Evolutionary conservation across 345 rosid species (phyloP).

Genomic region (thale cress (Arabidopsis thaliana)): DNA sequence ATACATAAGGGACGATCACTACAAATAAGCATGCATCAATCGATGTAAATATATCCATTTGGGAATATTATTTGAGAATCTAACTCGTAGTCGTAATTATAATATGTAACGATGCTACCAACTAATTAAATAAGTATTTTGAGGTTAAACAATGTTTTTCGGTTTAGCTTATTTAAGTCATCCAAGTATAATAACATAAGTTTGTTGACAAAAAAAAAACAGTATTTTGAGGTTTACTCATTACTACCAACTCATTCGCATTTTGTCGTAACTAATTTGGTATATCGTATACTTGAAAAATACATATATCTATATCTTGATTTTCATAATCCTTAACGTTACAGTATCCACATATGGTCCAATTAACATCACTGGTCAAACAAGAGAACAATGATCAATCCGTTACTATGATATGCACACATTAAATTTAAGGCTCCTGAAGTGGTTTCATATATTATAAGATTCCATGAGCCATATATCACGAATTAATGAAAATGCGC

Average conservation of each 20-base stretch:
- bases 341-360: constrained; percentile 15
- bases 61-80: not conserved
- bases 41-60: too few species aligned
- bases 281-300: not conserved
- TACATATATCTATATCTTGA: not conserved
- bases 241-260: constrained; percentile 14
- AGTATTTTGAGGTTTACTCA: not conserved
- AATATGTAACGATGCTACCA: not conserved
- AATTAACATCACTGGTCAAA: constrained; percentile 31
- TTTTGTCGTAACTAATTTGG: constrained; percentile 9
- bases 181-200: too few species aligned
- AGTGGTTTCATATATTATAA: constrained; percentile 20
- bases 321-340: constrained; percentile 28
- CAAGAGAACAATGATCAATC: constrained; percentile 24
- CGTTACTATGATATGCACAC: not conserved
- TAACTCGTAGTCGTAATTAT: not conserved
- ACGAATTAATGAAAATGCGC: constrained; percentile 8
- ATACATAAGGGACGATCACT: too few species aligned
- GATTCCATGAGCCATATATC: constrained; percentile 4
- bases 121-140: not conserved
- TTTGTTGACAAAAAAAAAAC: too few species aligned
- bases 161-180: too few species aligned
- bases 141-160: too few species aligned
- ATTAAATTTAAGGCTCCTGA: constrained; percentile 1
- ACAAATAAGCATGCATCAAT: too few species aligned